Evolutionary conservation across 2,329 filamentous ascomycete genomes (phyloP).

Genomic region (Cladosporium sp.): DNA sequence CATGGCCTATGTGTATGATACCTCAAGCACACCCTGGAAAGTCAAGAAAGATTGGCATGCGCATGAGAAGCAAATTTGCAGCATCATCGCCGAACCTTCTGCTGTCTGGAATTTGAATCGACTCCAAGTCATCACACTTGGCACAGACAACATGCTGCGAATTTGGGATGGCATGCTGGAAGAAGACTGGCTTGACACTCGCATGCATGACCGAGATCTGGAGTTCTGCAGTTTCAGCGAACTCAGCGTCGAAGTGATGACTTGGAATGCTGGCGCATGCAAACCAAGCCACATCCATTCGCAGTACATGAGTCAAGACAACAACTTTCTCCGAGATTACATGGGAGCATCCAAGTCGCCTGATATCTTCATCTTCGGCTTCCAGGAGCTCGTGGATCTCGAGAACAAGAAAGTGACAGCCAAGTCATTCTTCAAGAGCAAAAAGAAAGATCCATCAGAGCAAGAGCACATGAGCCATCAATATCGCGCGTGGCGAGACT

Average conservation of each 20-base stretch:
- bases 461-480: constrained; percentile 93
- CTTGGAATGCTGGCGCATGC: constrained; percentile 95
- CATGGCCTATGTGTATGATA: constrained; percentile 89
- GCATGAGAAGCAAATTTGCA: constrained; percentile 76
- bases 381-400: constrained; percentile 96
- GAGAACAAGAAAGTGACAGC: constrained; percentile 97
- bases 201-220: constrained; percentile 78
- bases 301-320: constrained; percentile 64
- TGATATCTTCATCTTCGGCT: constrained; percentile 91
- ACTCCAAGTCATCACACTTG: constrained; percentile 78
- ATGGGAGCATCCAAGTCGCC: constrained; percentile 72
- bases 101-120: constrained; percentile 82
- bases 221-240: constrained; percentile 84
- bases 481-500: constrained; percentile 94
- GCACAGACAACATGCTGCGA: constrained; percentile 77
- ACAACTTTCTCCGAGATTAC: constrained; percentile 73
- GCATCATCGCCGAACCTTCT: constrained; percentile 70
- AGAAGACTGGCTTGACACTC: constrained; percentile 87
- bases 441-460: constrained; percentile 78
- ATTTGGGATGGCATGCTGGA: constrained; percentile 90
- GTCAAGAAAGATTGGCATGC: constrained; percentile 94
- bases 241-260: constrained; percentile 74
- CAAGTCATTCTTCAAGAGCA: constrained; percentile 78
- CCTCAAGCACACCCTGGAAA: constrained; percentile 73
- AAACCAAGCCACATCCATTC: constrained; percentile 69